Evolutionary conservation across 306 rosid species (phyloP).

Genomic region (Psophocarpus tetragonolobus): DNA sequence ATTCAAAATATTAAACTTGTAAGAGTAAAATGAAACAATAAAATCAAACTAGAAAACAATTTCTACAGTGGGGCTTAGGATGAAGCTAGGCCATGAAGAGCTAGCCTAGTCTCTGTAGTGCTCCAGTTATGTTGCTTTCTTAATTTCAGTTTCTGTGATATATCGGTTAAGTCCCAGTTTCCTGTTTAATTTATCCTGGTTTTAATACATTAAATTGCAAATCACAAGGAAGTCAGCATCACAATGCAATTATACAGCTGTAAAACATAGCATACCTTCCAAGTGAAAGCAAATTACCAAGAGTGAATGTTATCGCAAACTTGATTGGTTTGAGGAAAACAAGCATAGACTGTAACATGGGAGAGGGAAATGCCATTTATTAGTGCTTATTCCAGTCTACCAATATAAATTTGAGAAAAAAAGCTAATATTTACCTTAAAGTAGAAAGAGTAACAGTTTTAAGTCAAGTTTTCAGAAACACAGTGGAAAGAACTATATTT

Average conservation of each 20-base stretch:
- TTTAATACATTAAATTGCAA: slow-evolving; percentile 8
- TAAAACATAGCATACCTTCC: slow-evolving; percentile 71
- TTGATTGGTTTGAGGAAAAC: slow-evolving; percentile 92
- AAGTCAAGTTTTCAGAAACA: slow-evolving; percentile 13
- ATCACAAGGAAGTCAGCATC: background rate
- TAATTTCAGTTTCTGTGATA: background rate
- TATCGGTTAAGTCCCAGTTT: background rate
- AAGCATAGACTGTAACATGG: slow-evolving; percentile 80
- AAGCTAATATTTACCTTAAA: slow-evolving; percentile 16
- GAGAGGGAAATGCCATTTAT: slow-evolving; percentile 29
- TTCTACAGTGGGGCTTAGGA: background rate
- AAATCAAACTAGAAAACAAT: slow-evolving; percentile 13
- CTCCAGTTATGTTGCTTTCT: background rate
- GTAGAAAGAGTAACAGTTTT: slow-evolving; percentile 8
- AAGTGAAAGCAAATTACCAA: slow-evolving; percentile 88
- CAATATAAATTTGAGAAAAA: slow-evolving; percentile 25
- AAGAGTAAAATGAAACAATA: background rate
- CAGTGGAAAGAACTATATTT: slow-evolving; percentile 22
- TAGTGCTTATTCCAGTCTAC: slow-evolving; percentile 33
- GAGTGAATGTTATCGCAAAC: slow-evolving; percentile 88
- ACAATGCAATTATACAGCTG: slow-evolving; percentile 18
- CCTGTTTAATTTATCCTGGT: background rate
- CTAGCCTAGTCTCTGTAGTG: background rate
- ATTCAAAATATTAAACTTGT: slow-evolving; percentile 19
- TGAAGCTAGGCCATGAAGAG: background rate